A percentile compares a stretch with the other conserved stretches of the same genome.
phyloP scores from a whole-genome alignment of 768 basidiomycete genomes.

The Russula virescens region DNA sequence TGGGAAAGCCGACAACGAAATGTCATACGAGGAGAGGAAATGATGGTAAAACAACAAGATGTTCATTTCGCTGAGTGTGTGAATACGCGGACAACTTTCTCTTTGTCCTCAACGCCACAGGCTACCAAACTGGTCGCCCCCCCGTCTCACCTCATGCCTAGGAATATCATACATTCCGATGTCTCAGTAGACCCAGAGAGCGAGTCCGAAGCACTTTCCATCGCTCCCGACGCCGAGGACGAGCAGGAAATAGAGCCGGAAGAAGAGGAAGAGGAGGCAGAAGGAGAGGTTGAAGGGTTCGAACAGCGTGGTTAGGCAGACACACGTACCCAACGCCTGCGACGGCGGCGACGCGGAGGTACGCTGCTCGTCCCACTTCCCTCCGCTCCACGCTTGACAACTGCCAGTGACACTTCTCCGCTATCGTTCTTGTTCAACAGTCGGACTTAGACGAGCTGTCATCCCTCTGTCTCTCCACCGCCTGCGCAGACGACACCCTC shows the following conservation, averaged over 20 bases:
- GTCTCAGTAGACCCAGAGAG: slow-evolving; percentile 21
- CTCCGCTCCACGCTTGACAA: too few relatives aligned
- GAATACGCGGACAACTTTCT: too few relatives aligned
- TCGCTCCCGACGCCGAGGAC: slow-evolving; percentile 32
- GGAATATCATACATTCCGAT: slow-evolving; percentile 23
- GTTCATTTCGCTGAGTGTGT: too few relatives aligned
- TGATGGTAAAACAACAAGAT: too few relatives aligned
- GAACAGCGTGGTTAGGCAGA: too few relatives aligned
- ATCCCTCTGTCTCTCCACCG: slow-evolving; percentile 23
- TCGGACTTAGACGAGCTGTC: slow-evolving; percentile 23
- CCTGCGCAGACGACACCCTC: slow-evolving; percentile 25
- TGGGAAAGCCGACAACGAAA: too few relatives aligned
- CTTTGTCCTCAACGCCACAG: not conserved
- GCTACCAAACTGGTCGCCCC: not conserved
- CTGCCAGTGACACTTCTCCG: too few relatives aligned
- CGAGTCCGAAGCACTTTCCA: slow-evolving; percentile 18
- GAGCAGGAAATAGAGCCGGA: slow-evolving; percentile 39
- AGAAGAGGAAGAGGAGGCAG: slow-evolving; percentile 29
- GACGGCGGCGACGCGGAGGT: too few relatives aligned
- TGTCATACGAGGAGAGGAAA: too few relatives aligned
- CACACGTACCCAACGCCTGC: too few relatives aligned
- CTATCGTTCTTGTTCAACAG: not conserved
- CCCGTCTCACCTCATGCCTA: slow-evolving; percentile 9
- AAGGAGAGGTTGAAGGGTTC: slow-evolving; percentile 35
- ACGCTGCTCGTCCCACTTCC: too few relatives aligned